Conservation (phyloP, 441 rosid species). For the Populus hybrid region DNA sequence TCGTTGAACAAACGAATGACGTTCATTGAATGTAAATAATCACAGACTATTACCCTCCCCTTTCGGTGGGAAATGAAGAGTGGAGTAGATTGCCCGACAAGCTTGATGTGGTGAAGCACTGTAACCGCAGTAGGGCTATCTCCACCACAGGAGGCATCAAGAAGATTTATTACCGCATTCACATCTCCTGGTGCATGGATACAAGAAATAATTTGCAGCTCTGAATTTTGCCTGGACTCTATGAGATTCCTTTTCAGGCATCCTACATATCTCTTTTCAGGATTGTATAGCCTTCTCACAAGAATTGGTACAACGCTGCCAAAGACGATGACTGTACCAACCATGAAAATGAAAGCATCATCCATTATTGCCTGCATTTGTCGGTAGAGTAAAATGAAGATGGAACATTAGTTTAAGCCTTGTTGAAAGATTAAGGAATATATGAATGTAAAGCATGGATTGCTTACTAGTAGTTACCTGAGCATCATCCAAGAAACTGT, state of each 20-base stretch:
- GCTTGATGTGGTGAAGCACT: slow-evolving; percentile 51
- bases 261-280: slow-evolving; percentile 36
- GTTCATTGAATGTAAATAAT: slow-evolving; percentile 27
- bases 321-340: slow-evolving; percentile 4
- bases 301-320: slow-evolving; percentile 25
- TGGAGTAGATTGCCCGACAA: slow-evolving; percentile 44
- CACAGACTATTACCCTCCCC: slow-evolving; percentile 19
- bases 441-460: not conserved
- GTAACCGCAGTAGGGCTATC: slow-evolving; percentile 27
- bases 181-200: slow-evolving; percentile 48
- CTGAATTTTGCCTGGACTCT: slow-evolving; percentile 24
- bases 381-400: not conserved
- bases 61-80: slow-evolving; percentile 47
- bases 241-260: slow-evolving; percentile 39
- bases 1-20: slow-evolving; percentile 23
- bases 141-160: slow-evolving; percentile 23
- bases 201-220: slow-evolving; percentile 42
- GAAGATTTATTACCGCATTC: slow-evolving; percentile 38
- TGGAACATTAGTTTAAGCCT: not conserved
- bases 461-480: slow-evolving; percentile 8
- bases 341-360: not conserved
- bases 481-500: not conserved
- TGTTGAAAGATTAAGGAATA: not conserved
- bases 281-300: slow-evolving; percentile 36
- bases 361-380: slow-evolving; percentile 7